phyloP scores from a whole-genome alignment of 495 filamentous ascomycete genomes.

The Neurospora sp. region DNA sequence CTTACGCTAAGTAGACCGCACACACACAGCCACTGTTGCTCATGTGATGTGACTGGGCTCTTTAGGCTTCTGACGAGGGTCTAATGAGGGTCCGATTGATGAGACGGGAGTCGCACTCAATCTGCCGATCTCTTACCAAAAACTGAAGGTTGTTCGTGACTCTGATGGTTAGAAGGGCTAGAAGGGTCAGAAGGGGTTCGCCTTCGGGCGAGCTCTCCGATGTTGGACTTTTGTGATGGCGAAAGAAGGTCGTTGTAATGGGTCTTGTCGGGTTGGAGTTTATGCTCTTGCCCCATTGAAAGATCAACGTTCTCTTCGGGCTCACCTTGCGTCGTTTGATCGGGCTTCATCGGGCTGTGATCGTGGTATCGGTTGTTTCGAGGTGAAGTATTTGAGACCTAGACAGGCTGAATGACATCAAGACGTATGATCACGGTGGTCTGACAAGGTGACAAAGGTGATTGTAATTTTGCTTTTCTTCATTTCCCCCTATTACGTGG shows the following conservation, averaged over 20 bases:
- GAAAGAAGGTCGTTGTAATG: not conserved
- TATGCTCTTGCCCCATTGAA: not conserved
- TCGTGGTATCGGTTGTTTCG: no score
- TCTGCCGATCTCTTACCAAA: not conserved
- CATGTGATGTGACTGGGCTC: not conserved
- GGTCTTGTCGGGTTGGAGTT: not conserved
- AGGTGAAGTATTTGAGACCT: not conserved
- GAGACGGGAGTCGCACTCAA: not conserved
- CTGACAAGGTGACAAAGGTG: not conserved
- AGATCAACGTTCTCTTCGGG: not conserved
- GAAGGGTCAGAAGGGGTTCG: not conserved
- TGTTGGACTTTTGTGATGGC: not conserved
- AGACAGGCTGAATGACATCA: not conserved
- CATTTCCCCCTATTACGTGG: not conserved
- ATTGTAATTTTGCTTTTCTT: not conserved
- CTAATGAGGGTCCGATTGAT: not conserved
- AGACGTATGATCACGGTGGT: not conserved
- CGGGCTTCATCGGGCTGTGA: not conserved
- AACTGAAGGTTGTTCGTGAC: not conserved
- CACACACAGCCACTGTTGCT: not conserved
- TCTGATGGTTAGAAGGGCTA: not conserved
- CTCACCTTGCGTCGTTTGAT: not conserved
- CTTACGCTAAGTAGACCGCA: not conserved
- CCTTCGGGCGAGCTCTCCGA: not conserved
- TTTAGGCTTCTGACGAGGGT: no score